Evolutionary conservation across 2,329 filamentous ascomycete genomes (phyloP).

Genomic region (Epichloe uncinata): DNA sequence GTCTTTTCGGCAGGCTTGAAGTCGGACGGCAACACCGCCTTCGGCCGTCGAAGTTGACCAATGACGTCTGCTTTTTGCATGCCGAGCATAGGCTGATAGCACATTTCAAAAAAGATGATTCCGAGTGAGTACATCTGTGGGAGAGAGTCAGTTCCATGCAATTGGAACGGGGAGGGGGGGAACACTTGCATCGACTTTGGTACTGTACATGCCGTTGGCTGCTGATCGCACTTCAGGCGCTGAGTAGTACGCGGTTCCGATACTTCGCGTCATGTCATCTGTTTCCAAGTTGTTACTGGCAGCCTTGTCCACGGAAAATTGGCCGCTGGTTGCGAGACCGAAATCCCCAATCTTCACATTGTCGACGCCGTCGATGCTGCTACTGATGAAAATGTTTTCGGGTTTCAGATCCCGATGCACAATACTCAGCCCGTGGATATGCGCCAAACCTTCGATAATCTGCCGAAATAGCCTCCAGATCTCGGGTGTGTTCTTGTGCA

Average conservation of each 20-base stretch:
- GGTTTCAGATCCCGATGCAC: conserved; percentile 95
- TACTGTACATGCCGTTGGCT: conserved; percentile 65
- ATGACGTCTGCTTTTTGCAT: conserved; percentile 55
- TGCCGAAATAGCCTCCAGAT: conserved; percentile 87
- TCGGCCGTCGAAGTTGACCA: conserved; percentile 51
- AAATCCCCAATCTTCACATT: conserved; percentile 97
- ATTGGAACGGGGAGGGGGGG: background rate
- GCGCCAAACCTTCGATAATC: conserved; percentile 74
- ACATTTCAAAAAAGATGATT: conserved; percentile 99
- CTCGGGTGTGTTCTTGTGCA: conserved; percentile 62
- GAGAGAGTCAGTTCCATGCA: background rate
- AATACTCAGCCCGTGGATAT: conserved; percentile 83
- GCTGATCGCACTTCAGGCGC: conserved; percentile 79
- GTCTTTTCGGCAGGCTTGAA: conserved; percentile 59
- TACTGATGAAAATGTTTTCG: conserved; percentile 84
- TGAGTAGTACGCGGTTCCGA: conserved; percentile 77
- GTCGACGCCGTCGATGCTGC: conserved; percentile 56
- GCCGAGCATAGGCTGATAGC: conserved; percentile 52
- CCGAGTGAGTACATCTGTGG: conserved; percentile 83
- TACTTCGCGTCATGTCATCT: conserved; percentile 56
- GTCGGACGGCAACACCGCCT: conserved; percentile 56
- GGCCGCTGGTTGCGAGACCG: conserved; percentile 80
- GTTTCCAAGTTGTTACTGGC: conserved; percentile 28
- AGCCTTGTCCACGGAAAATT: conserved; percentile 50
- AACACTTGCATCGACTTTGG: conserved; percentile 70